Conservation (phyloP, 257 asterid genomes). For the Leonotis leonurus region DNA sequence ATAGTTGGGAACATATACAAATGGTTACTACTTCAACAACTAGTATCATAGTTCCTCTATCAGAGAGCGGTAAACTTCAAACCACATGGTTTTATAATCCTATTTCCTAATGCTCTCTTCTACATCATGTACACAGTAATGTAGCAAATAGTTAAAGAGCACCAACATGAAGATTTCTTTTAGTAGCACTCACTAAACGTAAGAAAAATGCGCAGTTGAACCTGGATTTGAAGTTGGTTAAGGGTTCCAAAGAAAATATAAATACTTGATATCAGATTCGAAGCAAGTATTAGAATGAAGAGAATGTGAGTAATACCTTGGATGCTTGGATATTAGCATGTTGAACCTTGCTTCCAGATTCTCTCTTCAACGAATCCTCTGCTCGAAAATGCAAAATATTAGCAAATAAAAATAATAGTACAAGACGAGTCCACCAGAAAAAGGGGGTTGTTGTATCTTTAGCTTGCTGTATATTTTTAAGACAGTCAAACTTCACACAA, state of each 20-base stretch:
- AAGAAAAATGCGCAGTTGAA: neutral
- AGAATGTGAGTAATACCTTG: constrained; percentile 43
- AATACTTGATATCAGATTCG: neutral
- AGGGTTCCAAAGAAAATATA: neutral
- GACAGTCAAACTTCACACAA: neutral
- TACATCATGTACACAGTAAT: neutral
- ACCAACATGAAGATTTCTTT: neutral
- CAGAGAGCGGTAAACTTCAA: neutral
- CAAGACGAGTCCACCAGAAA: neutral
- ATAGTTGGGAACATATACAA: neutral
- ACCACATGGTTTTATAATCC: neutral
- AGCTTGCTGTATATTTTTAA: neutral
- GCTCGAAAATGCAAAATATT: constrained; percentile 23
- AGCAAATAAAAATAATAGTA: constrained; percentile 6
- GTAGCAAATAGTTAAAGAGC: neutral
- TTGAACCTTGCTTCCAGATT: constrained; percentile 85
- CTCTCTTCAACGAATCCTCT: constrained; percentile 84
- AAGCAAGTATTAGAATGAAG: neutral
- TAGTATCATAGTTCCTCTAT: neutral
- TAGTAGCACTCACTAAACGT: neutral
- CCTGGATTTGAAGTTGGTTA: neutral
- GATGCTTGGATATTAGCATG: constrained; percentile 92
- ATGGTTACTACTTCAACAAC: constrained; percentile 1
- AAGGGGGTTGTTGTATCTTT: neutral
- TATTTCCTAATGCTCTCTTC: neutral